These are phyloP conservation scores for Musa itinerans DNA, from an alignment of 176 grass and related monocot genomes.

Conservation along the genomic window DNA sequence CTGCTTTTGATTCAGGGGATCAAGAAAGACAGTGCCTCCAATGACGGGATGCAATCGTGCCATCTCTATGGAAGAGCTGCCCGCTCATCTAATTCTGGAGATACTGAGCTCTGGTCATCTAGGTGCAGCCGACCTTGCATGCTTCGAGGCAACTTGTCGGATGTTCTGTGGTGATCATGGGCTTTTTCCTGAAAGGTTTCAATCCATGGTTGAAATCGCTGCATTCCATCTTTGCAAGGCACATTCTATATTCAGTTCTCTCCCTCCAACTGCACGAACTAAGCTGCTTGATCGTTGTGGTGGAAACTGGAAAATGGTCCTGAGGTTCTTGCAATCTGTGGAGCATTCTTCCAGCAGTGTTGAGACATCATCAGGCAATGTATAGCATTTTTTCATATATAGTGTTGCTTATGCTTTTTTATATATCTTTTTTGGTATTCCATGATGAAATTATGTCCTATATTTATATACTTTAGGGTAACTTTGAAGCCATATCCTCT, in stretches of 20 bases:
- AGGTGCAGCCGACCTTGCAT: slow-evolving; percentile 50
- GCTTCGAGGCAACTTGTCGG: slow-evolving; percentile 73
- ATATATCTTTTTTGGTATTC: too few species aligned
- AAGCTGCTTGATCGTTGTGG: slow-evolving; percentile 65
- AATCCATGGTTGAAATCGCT: slow-evolving; percentile 62
- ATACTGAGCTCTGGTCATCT: slow-evolving; percentile 70
- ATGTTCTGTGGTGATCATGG: slow-evolving; percentile 33
- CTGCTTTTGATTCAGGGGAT: not conserved
- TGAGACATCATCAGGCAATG: slow-evolving; percentile 62
- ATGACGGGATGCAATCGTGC: not conserved
- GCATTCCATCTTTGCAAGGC: slow-evolving; percentile 58
- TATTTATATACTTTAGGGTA: too few species aligned
- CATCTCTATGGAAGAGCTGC: slow-evolving; percentile 66
- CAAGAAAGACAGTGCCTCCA: not conserved
- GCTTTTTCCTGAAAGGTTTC: slow-evolving; percentile 21
- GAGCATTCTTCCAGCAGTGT: slow-evolving; percentile 74
- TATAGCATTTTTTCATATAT: slow-evolving; percentile 11
- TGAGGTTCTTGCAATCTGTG: slow-evolving; percentile 80
- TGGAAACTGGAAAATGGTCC: slow-evolving; percentile 89
- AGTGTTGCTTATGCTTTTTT: too few species aligned
- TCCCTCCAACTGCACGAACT: slow-evolving; percentile 30
- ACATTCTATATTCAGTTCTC: slow-evolving; percentile 32
- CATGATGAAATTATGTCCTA: too few species aligned
- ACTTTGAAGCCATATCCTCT: too few species aligned
- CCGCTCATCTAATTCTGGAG: slow-evolving; percentile 69